phyloP scores from a whole-genome alignment of 140 eudicot genomes.

The Ambrosia hybrid region DNA sequence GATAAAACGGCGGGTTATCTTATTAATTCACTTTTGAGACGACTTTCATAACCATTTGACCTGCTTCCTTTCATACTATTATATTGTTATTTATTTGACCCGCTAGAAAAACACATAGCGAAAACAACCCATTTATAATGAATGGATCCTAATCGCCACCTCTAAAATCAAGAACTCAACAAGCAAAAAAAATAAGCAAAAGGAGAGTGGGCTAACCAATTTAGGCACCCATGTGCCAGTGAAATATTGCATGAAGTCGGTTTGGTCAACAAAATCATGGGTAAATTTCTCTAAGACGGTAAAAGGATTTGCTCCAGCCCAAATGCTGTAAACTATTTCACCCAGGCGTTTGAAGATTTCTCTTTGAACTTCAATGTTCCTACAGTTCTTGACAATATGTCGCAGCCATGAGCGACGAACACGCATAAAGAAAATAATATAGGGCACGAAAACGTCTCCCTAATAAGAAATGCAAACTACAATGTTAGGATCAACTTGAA shows the following conservation, averaged over 20 bases:
- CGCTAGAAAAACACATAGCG: neutral
- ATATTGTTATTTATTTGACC: too few relatives aligned
- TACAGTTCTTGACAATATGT: conserved; percentile 72
- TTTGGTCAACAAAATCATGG: conserved; percentile 83
- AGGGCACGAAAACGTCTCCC: conserved; percentile 88
- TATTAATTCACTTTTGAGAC: too few relatives aligned
- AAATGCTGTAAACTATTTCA: conserved; percentile 62
- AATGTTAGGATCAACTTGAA: neutral
- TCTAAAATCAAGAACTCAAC: neutral
- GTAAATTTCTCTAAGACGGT: conserved; percentile 51
- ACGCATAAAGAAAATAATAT: conserved; percentile 80
- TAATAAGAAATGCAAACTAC: conserved; percentile 35
- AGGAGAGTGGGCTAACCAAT: conserved; percentile 52
- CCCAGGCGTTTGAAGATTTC: conserved; percentile 87
- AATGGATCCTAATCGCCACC: neutral
- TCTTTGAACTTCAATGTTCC: conserved; percentile 71
- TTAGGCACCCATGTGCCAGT: conserved; percentile 88
- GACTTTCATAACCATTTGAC: neutral
- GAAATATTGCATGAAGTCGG: conserved; percentile 72
- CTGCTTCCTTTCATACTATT: neutral
- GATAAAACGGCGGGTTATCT: too few relatives aligned
- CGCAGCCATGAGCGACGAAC: conserved; percentile 93
- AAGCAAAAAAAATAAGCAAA: neutral
- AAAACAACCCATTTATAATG: neutral
- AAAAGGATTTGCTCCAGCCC: conserved; percentile 54